Conservation (phyloP, 768 basidiomycete genomes). For the Tricholoma terreum region DNA sequence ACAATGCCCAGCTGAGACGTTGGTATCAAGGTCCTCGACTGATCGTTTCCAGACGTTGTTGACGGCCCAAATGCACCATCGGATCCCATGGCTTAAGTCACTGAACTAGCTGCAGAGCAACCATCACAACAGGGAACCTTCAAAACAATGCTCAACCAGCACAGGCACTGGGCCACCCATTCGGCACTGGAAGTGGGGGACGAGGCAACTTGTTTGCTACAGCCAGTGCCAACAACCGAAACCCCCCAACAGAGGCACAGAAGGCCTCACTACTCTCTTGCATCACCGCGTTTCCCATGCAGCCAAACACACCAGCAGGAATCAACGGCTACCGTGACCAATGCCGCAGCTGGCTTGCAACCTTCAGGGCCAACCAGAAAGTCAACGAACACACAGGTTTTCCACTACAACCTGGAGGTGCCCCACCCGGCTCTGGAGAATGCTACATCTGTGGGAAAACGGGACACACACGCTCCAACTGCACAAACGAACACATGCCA, state of each 20-base stretch:
- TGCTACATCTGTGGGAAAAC: neutral
- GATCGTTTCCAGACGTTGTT: too few species aligned
- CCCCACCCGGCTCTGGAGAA: too few species aligned
- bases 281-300: too few species aligned
- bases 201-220: neutral
- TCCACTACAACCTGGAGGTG: too few species aligned
- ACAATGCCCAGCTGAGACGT: too few species aligned
- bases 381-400: neutral
- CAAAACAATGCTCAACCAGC: neutral
- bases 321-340: neutral
- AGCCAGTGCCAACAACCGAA: neutral
- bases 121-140: neutral
- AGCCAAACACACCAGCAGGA: neutral
- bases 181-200: neutral
- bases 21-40: too few species aligned
- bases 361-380: neutral
- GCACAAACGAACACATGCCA: too few species aligned
- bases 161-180: neutral
- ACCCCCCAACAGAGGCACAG: neutral
- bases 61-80: too few species aligned
- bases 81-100: too few species aligned
- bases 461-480: neutral
- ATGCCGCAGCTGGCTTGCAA: neutral
- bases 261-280: neutral
- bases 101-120: too few species aligned